Base-by-base conservation (phyloP, 495 filamentous ascomycete species). In the Zalerion maritima region DNA sequence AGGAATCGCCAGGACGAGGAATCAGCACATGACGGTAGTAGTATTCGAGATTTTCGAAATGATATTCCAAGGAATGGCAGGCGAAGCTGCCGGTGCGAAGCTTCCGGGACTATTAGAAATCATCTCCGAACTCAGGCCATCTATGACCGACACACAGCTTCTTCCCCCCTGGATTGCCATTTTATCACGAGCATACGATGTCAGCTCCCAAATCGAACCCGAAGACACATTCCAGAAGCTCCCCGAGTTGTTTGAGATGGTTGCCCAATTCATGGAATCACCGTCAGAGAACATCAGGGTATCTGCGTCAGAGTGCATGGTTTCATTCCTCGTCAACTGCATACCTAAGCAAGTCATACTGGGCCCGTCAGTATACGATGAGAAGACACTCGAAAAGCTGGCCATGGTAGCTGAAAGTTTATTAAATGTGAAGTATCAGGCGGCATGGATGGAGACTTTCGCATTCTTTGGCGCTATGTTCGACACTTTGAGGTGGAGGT, bases 21-120 rank as follows among this genome's bases (percentile, higher is more conserved):
- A 89, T 50, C 83, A 94, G 49, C 92, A 82, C 49, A 76, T 97
- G 53, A 91, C 81, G 25, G 84, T 93, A 75, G 75, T 81, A 12
- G 84, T 87, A 2, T 94, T 97, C 44, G 86, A 92, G 37, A 78
- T 96, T 4, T 96, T 97, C 45, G 91, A 96, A 58, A 76, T 85
- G 43, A 85, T 96, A 12, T 96, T 97, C 38, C 74, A 74, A 36
- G 79, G 81, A 10, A 81, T 96, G 73, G 76, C 77, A 6, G 28
- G 78, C 41, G 82, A 89, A 31, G 66, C 81, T 24, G 75, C 84
- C 0, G 86, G 82, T 2, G 68, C 79, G 1, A 97, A 96, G 54
- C 67, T 97, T 7, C 86, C 91, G 9, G 70, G 77, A 33, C 63
- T 97, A 12, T 59, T 97, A 39, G 84, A 91, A 37, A 64, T 69